A percentile compares a stretch with the other conserved stretches of the same genome.
Conservation (phyloP, 176 grass and related monocot species). For the Pontederia crassipes region DNA sequence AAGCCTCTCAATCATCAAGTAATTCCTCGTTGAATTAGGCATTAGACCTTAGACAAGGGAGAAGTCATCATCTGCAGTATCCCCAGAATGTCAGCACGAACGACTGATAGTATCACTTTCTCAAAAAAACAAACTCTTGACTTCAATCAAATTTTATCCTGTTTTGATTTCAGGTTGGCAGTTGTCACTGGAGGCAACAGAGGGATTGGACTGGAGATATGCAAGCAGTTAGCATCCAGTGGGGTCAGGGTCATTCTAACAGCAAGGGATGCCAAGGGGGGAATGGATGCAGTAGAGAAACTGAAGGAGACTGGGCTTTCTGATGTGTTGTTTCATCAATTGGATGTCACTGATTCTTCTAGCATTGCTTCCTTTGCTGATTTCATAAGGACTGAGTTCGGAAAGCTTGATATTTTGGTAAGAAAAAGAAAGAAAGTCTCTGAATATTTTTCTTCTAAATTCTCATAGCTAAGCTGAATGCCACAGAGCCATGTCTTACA, state of each 20-base stretch:
- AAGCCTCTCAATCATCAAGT: not conserved
- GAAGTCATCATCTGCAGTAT: not conserved
- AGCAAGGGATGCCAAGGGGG: constrained; percentile 48
- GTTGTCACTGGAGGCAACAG: constrained; percentile 69
- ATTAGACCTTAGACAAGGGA: not conserved
- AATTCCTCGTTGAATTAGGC: not conserved
- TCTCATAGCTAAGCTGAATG: not conserved
- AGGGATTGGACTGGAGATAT: constrained; percentile 52
- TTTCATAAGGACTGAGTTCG: constrained; percentile 27
- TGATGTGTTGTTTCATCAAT: constrained; percentile 50
- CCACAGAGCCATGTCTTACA: too few species aligned
- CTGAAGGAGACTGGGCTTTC: constrained; percentile 23
- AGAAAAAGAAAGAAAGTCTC: not conserved
- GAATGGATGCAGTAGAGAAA: constrained; percentile 26
- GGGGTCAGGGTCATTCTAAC: constrained; percentile 51
- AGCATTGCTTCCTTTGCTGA: constrained; percentile 28
- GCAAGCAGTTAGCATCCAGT: constrained; percentile 32
- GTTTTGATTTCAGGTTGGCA: constrained; percentile 25
- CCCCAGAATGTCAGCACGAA: not conserved
- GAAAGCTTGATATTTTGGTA: constrained; percentile 74
- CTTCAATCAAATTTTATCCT: not conserved
- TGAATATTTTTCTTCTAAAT: not conserved
- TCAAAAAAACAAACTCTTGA: too few species aligned
- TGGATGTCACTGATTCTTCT: constrained; percentile 34
- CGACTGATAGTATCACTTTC: too few species aligned